A percentile compares a stretch with the other conserved stretches of the same genome.
These are phyloP conservation scores for Wickerhamomyces canadensis DNA, from an alignment of 805 yeast genomes.

Conservation along the genomic window DNA sequence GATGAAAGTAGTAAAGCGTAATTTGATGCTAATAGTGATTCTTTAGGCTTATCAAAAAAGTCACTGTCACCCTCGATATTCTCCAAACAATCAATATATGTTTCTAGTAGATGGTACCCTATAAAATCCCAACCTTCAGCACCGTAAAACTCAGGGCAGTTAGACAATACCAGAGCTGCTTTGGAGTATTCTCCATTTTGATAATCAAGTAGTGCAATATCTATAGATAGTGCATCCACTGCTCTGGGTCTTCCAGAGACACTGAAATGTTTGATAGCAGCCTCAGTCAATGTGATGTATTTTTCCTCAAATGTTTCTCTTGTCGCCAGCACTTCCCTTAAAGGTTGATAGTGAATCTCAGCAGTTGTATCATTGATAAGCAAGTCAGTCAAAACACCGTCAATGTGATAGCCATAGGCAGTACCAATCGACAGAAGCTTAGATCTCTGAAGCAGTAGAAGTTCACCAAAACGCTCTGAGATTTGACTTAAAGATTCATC, in stretches of 20 bases:
- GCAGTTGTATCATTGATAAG: not conserved
- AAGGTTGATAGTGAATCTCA: constrained; percentile 9
- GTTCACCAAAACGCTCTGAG: constrained; percentile 42
- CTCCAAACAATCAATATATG: constrained; percentile 66
- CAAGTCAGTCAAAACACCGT: constrained; percentile 25
- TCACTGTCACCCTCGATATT: constrained; percentile 26
- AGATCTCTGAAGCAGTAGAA: constrained; percentile 43
- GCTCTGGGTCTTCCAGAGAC: constrained; percentile 53
- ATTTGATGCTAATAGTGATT: constrained; percentile 4
- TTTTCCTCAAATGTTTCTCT: constrained; percentile 31
- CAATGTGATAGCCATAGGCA: constrained; percentile 23
- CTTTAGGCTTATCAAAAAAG: constrained; percentile 11
- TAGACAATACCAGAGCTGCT: constrained; percentile 58
- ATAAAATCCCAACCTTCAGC: constrained; percentile 70
- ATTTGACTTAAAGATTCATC: constrained; percentile 21
- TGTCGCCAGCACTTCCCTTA: constrained; percentile 23
- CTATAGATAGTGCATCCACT: constrained; percentile 70
- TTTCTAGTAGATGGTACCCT: constrained; percentile 58
- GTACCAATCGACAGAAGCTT: constrained; percentile 32
- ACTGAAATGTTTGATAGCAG: constrained; percentile 48
- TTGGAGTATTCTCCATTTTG: constrained; percentile 49
- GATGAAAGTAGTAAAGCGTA: constrained; percentile 9
- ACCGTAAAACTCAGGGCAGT: constrained; percentile 64
- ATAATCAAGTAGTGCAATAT: constrained; percentile 67
- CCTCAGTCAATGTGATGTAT: constrained; percentile 51